These are phyloP conservation scores for Nakazawaea pomicola DNA, from an alignment of 805 yeast genomes.

Conservation along the genomic window DNA sequence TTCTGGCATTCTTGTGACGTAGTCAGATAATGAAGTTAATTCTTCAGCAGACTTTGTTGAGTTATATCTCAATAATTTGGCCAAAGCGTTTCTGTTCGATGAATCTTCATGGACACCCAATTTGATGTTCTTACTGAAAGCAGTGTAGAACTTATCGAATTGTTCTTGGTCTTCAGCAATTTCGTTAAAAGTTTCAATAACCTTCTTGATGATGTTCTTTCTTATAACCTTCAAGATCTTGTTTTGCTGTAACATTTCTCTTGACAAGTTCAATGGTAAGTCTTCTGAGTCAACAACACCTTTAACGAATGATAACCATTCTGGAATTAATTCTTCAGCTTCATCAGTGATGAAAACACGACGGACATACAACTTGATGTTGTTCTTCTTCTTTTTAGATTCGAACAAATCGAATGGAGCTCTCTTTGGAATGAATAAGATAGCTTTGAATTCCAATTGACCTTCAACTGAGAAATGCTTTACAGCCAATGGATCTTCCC, in stretches of 20 bases:
- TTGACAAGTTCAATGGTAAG: conserved; percentile 97
- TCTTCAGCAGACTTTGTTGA: conserved; percentile 95
- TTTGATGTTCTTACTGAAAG: conserved; percentile 96
- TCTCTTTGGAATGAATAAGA: conserved; percentile 95
- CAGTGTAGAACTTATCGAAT: conserved; percentile 96
- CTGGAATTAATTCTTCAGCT: conserved; percentile 98
- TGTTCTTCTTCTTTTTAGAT: conserved; percentile 97
- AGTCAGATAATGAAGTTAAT: conserved; percentile 90
- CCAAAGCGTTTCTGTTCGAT: conserved; percentile 93
- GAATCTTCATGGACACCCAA: conserved; percentile 99
- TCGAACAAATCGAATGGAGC: conserved; percentile 99
- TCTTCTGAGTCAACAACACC: conserved; percentile 99
- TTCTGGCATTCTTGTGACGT: conserved; percentile 99
- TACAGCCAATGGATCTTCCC: conserved; percentile 99
- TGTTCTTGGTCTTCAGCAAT: conserved; percentile 98
- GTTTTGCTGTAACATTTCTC: conserved; percentile 99
- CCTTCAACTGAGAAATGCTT: conserved; percentile 99
- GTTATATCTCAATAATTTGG: conserved; percentile 95
- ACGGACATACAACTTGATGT: conserved; percentile 97
- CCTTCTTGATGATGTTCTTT: conserved; percentile 98
- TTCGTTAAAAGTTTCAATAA: conserved; percentile 98
- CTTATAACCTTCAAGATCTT: conserved; percentile 98
- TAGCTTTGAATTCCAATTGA: conserved; percentile 98
- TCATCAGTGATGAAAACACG: conserved; percentile 99
- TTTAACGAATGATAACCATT: conserved; percentile 94